Evolutionary conservation across 495 filamentous ascomycete genomes (phyloP).

Genomic region (Mycothermus thermophilus): DNA sequence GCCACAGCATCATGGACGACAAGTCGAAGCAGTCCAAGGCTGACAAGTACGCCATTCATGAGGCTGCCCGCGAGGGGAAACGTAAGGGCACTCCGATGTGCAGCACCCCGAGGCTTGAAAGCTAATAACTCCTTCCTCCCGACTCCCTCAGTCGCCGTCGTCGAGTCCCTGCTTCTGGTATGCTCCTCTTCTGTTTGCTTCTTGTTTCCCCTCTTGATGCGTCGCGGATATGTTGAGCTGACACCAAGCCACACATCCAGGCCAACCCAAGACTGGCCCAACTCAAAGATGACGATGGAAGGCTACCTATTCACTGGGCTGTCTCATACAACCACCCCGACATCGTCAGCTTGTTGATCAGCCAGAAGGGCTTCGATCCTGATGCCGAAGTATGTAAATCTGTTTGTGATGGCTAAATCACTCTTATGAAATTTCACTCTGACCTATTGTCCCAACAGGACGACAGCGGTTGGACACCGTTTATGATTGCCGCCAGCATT

Average conservation of each 20-base stretch:
- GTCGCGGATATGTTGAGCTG: no score
- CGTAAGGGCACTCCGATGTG: no score
- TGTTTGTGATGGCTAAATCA: neutral
- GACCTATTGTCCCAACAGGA: conserved; percentile 39
- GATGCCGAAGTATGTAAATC: conserved; percentile 56
- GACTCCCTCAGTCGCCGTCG: conserved; percentile 39
- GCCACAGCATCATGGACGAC: conserved; percentile 15
- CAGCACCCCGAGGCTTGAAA: no score
- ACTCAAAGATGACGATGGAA: conserved; percentile 72
- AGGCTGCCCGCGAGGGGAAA: conserved; percentile 76
- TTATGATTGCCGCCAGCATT: conserved; percentile 84
- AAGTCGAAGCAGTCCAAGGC: conserved; percentile 31
- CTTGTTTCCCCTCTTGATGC: no score
- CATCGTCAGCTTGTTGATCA: conserved; percentile 57
- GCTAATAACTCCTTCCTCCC: no score
- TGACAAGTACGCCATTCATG: conserved; percentile 84
- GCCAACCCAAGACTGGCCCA: conserved; percentile 66
- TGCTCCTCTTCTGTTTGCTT: conserved; percentile 10
- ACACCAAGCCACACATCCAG: no score
- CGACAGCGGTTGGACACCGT: conserved; percentile 79
- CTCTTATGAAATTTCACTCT: no score
- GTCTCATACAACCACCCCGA: conserved; percentile 66
- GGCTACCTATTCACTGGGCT: conserved; percentile 92
- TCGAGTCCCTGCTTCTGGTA: conserved; percentile 69
- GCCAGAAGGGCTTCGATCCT: conserved; percentile 64